Evolutionary conservation across 352 stramenopile species (phyloP).

Genomic region (Phytopythium sindhum): DNA sequence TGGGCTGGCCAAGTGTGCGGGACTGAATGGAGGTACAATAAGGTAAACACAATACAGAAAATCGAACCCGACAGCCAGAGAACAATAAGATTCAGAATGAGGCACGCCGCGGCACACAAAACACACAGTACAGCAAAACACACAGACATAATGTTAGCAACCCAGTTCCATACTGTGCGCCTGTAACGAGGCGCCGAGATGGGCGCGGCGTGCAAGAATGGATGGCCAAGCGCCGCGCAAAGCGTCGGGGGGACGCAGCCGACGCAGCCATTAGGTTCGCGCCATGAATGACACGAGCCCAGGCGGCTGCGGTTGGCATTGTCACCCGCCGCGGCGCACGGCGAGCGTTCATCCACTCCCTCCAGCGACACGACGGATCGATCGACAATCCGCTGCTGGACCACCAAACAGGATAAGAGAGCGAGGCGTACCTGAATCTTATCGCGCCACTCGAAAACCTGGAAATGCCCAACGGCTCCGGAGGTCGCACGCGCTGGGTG

Average conservation of each 20-base stretch:
- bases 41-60: not conserved
- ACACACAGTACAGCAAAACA: not conserved
- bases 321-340: not conserved
- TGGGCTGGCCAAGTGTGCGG: no score
- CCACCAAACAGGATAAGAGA: not conserved
- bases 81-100: not conserved
- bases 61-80: not conserved
- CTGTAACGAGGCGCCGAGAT: no score
- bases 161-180: not conserved
- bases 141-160: not conserved
- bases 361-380: not conserved
- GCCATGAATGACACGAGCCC: no score
- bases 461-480: not conserved
- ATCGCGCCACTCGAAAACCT: not conserved
- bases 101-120: not conserved
- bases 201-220: no score
- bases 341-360: not conserved
- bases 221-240: no score
- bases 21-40: not conserved
- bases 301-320: not conserved
- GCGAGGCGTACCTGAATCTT: not conserved
- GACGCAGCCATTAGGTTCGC: no score
- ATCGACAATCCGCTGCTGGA: not conserved
- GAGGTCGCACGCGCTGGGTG: not conserved
- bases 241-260: no score